These are phyloP conservation scores for Pythium pectinolyticum DNA, from an alignment of 352 stramenopile genomes.

Conservation along the genomic window DNA sequence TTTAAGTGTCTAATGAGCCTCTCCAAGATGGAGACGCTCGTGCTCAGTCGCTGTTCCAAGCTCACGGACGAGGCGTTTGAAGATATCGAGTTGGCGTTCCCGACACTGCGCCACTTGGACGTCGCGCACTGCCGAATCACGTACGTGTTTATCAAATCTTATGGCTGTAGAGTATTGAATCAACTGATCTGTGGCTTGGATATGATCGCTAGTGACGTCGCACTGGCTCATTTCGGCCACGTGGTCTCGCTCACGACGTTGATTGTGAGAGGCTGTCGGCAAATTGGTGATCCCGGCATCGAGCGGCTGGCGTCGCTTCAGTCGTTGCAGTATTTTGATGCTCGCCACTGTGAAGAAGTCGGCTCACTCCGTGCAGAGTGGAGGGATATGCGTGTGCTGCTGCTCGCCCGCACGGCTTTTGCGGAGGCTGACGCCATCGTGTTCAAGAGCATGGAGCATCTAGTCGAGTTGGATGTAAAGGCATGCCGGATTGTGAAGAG, in stretches of 20 bases:
- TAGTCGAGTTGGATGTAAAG: slow-evolving; percentile 66
- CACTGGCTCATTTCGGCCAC: slow-evolving; percentile 28
- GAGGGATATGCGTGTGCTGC: slow-evolving; percentile 49
- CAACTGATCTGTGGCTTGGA: too few relatives aligned
- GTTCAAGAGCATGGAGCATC: slow-evolving; percentile 45
- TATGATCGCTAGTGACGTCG: slow-evolving; percentile 32
- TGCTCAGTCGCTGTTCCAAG: slow-evolving; percentile 53
- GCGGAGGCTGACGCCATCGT: slow-evolving; percentile 59
- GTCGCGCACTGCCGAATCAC: slow-evolving; percentile 49
- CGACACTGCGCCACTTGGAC: slow-evolving; percentile 46
- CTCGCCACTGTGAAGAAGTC: slow-evolving; percentile 61
- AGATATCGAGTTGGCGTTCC: slow-evolving; percentile 39
- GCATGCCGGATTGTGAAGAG: slow-evolving; percentile 71
- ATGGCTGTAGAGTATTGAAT: too few relatives aligned
- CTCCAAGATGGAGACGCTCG: slow-evolving; percentile 48
- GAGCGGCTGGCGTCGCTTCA: slow-evolving; percentile 40
- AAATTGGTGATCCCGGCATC: slow-evolving; percentile 52
- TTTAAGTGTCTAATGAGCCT: slow-evolving; percentile 48
- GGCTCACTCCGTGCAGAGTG: slow-evolving; percentile 53
- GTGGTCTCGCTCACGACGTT: slow-evolving; percentile 19
- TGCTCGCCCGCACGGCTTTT: slow-evolving; percentile 65
- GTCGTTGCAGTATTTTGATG: slow-evolving; percentile 64
- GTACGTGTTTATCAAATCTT: too few relatives aligned
- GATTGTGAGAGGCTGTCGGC: slow-evolving; percentile 40
- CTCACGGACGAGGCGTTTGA: slow-evolving; percentile 55